Conservation (phyloP, 2,329 filamentous ascomycete species). For the Coniochaeta ligniaria region DNA sequence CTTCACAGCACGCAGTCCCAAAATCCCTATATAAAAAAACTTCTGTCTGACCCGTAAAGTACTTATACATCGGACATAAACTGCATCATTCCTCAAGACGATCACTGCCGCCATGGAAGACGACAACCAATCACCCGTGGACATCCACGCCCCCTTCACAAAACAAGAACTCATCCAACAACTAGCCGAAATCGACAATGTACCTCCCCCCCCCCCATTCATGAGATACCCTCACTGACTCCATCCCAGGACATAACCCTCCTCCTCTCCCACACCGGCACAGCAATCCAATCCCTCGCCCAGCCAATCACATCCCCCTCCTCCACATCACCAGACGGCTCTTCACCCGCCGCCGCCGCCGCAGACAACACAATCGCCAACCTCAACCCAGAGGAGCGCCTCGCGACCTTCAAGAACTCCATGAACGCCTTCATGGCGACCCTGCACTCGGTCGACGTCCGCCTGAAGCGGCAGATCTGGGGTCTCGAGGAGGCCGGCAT, state of each 20-base stretch:
- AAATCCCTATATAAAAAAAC: too few species aligned
- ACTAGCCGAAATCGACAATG: conserved; percentile 70
- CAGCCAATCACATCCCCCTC: conserved; percentile 22
- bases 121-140: not conserved
- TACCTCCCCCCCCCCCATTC: conserved; percentile 19
- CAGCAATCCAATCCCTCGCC: conserved; percentile 57
- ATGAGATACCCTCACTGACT: not conserved
- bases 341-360: conserved; percentile 8
- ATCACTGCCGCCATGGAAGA: not conserved
- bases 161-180: conserved; percentile 74
- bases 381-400: conserved; percentile 41
- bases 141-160: conserved; percentile 50
- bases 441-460: conserved; percentile 67
- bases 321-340: conserved; percentile 1
- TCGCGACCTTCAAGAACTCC: conserved; percentile 48
- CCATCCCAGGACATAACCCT: conserved; percentile 36
- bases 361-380: conserved; percentile 4
- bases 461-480: conserved; percentile 67
- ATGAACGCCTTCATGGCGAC: conserved; percentile 64
- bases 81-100: not conserved
- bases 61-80: not conserved
- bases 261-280: conserved; percentile 41
- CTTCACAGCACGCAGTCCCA: not conserved
- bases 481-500: conserved; percentile 78
- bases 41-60: not conserved